Evolutionary conservation across 176 grass and related monocot species (phyloP).

Genomic region (Hsuehochloa calcarea): DNA sequence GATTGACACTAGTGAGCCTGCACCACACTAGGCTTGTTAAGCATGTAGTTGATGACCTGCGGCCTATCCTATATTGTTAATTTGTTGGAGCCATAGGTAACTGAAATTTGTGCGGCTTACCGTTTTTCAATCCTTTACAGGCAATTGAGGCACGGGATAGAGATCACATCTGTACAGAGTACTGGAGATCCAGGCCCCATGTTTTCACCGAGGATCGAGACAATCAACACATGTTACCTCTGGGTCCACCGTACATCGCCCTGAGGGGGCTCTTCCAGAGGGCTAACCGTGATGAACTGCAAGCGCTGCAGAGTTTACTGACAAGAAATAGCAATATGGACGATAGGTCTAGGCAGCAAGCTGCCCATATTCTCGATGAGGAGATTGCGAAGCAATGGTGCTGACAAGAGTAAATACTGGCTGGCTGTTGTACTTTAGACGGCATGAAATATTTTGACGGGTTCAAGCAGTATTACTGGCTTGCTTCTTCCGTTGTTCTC

Average conservation of each 20-base stretch:
- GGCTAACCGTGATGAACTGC: constrained; percentile 66
- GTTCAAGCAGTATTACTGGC: constrained; percentile 26
- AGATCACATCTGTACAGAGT: constrained; percentile 64
- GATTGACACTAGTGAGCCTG: not conserved
- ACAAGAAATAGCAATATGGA: constrained; percentile 27
- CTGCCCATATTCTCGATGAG: constrained; percentile 43
- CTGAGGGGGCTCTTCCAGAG: constrained; percentile 74
- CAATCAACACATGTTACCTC: constrained; percentile 21
- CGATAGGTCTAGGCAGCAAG: constrained; percentile 45
- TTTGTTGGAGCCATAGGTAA: not conserved
- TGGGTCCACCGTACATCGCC: constrained; percentile 24
- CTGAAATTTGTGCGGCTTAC: constrained; percentile 1
- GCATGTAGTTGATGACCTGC: not conserved
- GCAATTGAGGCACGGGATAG: constrained; percentile 59
- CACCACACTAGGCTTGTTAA: not conserved
- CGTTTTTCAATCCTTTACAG: constrained; percentile 34
- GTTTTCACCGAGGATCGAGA: constrained; percentile 14
- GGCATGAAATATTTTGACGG: constrained; percentile 27
- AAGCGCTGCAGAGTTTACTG: constrained; percentile 54
- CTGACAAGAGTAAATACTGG: constrained; percentile 35
- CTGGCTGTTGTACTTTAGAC: constrained; percentile 33
- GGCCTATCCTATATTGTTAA: not conserved
- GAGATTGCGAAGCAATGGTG: constrained; percentile 44
- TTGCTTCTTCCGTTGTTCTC: constrained; percentile 26
- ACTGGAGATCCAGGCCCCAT: constrained; percentile 69